A percentile compares a stretch with the other conserved stretches of the same genome.
Evolutionary conservation across 352 stramenopile genomes (phyloP).

Genomic region (Poterioochromonas sp.): DNA sequence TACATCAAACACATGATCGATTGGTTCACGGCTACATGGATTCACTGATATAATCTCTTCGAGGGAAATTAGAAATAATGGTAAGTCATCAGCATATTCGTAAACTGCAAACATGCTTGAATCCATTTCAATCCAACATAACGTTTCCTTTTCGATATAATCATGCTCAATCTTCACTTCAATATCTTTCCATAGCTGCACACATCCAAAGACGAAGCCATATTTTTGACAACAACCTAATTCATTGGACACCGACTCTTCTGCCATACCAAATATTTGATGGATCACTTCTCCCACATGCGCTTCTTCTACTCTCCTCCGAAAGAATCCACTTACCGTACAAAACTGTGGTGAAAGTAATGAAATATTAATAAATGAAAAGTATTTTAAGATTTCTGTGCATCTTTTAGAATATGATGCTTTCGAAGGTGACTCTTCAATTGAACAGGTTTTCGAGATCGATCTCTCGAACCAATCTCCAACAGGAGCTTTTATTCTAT

Average conservation of each 20-base stretch:
- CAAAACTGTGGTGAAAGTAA: neutral
- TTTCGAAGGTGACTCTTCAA: too few species aligned
- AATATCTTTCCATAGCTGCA: neutral
- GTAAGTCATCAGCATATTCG: slow-evolving; percentile 23
- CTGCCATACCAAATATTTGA: neutral
- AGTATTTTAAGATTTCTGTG: neutral
- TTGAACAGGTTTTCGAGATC: too few species aligned
- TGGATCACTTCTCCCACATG: too few species aligned
- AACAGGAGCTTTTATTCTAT: neutral
- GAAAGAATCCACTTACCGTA: neutral
- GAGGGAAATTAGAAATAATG: neutral
- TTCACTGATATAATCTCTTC: slow-evolving; percentile 4
- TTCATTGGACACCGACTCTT: neutral
- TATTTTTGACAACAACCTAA: too few species aligned
- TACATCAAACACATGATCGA: slow-evolving; percentile 27
- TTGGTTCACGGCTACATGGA: neutral
- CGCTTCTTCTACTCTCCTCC: too few species aligned
- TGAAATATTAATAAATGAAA: neutral
- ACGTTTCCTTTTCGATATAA: neutral
- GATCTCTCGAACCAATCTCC: too few species aligned
- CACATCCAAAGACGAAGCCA: too few species aligned
- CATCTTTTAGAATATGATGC: too few species aligned
- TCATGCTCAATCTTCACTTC: neutral
- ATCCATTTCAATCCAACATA: slow-evolving; percentile 32
- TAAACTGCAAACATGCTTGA: neutral